Percentiles rank a stretch among this genome's conserved stretches.
Evolutionary conservation across 2,329 filamentous ascomycete species (phyloP).

Genomic region (Arthroderma sp.): DNA sequence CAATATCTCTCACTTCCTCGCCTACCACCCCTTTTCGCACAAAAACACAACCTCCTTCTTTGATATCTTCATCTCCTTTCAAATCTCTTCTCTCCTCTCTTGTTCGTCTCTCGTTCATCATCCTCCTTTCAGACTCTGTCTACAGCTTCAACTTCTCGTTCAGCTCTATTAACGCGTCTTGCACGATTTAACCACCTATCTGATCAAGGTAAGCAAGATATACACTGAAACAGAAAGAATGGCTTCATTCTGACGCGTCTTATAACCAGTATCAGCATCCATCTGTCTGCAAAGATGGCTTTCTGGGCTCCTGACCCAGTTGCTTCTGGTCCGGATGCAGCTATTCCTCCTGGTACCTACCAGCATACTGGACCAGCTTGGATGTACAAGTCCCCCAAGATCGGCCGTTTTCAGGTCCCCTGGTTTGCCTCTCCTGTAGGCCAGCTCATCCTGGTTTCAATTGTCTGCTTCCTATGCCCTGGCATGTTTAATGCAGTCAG

Average conservation of each 20-base stretch:
- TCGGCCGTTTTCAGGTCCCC: constrained; percentile 44
- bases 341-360: neutral
- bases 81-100: neutral
- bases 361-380: constrained; percentile 32
- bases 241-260: neutral
- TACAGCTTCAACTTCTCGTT: neutral
- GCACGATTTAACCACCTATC: neutral
- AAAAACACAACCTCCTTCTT: constrained; percentile 4
- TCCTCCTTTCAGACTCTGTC: neutral
- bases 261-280: neutral
- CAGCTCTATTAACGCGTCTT: neutral
- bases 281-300: neutral
- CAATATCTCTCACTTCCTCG: neutral
- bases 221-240: neutral
- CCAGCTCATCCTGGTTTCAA: constrained; percentile 59
- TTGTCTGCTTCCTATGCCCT: constrained; percentile 60
- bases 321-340: neutral
- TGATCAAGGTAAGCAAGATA: neutral
- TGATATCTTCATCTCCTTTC: neutral
- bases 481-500: constrained; percentile 60
- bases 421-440: constrained; percentile 64
- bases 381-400: constrained; percentile 53
- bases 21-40: neutral
- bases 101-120: constrained; percentile 1
- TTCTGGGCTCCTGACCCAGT: too few relatives aligned